Evolutionary conservation across 805 yeast species (phyloP), one percentile per base, ranked within the genome.

Genomic region (Teunomyces gatunensis): DNA sequence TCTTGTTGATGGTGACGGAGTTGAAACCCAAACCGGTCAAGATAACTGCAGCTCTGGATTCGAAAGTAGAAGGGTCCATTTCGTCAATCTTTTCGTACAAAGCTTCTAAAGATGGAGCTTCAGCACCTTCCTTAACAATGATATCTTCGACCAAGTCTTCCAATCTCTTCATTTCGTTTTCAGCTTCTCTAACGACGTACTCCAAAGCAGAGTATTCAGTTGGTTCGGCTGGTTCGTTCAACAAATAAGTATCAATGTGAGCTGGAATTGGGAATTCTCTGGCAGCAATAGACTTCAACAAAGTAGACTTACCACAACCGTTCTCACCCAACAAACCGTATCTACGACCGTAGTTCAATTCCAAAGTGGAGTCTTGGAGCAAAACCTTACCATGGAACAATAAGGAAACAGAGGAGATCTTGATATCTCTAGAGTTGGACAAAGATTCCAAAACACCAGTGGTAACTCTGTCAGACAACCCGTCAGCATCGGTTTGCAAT

Each of bases 301-400:
- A 84, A 20, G 99, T 94, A 42, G 97, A 90, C 74, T 94, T 94
- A 76, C 99, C 99, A 77, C 98, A 94, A 56, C 99, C 99, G 71
- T 94, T 94, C 73, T 91, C 98, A 64, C 99, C 99, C 64, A 94
- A 79, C 53, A 94, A 79, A 75, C 99, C 99, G 68, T 94, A 94
- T 73, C 96, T 85, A 76, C 97, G 87, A 67, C 98, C 99, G 70
- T 84, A 92, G 75, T 94, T 94, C 72, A 94, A 82, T 76, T 94
- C 99, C 58, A 94, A 74, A 42, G 78, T 79, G 34, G 97, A 86
- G 72, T 94, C 98, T 73, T 89, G 97, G 59, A 92, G 80, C 66
- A 94, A 76, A 48, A 94, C 97, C 68, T 91, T 92, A 75, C 99
- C 99, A 72, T 94, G 99, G 85, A 94, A 94, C 56, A 90, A 81